A percentile compares a stretch with the other conserved stretches of the same genome.
These are phyloP conservation scores for Lophiotrema nucula DNA, from an alignment of 495 filamentous ascomycete species.

Conservation along the genomic window DNA sequence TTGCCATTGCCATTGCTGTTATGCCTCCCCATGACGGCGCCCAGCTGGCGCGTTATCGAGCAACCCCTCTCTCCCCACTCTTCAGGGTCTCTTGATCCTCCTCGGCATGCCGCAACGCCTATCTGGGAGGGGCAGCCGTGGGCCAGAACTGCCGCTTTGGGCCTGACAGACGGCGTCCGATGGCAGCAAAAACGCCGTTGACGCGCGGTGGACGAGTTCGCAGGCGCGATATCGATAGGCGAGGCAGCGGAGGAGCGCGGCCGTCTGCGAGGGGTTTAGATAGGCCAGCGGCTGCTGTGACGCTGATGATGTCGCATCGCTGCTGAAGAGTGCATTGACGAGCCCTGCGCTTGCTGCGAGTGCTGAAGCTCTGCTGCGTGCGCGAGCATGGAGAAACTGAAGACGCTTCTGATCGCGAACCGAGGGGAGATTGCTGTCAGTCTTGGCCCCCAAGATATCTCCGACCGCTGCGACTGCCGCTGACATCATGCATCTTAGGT, in stretches of 20 bases:
- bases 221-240: slow-evolving; percentile 1
- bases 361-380: neutral
- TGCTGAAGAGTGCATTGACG: neutral
- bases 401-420: slow-evolving; percentile 46
- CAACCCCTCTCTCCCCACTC: slow-evolving; percentile 1
- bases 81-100: neutral
- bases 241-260: neutral
- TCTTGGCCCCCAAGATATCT: neutral
- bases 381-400: slow-evolving; percentile 11
- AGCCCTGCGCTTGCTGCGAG: too few relatives aligned
- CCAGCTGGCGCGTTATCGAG: neutral
- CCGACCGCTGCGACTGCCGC: slow-evolving; percentile 18
- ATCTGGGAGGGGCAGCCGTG: neutral
- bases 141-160: neutral
- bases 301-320: neutral
- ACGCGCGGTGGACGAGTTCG: neutral
- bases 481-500: slow-evolving; percentile 26
- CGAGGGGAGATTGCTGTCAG: slow-evolving; percentile 60
- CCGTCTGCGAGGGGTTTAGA: slow-evolving; percentile 1
- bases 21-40: slow-evolving; percentile 3
- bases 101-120: neutral
- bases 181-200: neutral
- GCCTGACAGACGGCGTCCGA: neutral
- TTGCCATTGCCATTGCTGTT: neutral
- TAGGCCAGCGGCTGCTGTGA: slow-evolving; percentile 5